These are phyloP conservation scores for Chondrostereum purpureum DNA, from an alignment of 1,284 basidiomycete species.

Conservation along the genomic window DNA sequence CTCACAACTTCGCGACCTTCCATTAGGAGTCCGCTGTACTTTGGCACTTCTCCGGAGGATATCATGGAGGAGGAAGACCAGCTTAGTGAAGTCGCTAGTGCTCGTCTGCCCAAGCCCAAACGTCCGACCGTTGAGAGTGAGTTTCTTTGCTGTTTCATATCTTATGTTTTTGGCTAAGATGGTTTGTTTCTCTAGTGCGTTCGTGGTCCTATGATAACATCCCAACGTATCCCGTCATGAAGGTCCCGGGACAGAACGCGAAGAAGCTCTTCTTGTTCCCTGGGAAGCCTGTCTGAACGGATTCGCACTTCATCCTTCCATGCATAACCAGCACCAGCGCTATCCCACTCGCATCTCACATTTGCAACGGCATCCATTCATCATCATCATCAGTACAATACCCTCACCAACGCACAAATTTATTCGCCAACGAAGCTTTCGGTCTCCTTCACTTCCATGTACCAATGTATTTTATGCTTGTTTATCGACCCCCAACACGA, in stretches of 20 bases:
- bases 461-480: not conserved
- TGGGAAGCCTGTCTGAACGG: not conserved
- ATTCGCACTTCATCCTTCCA: not conserved
- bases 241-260: not conserved
- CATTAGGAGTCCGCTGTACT: not conserved
- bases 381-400: not conserved
- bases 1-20: not conserved
- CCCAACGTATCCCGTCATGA: conserved; percentile 3
- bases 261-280: conserved; percentile 6
- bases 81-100: not conserved
- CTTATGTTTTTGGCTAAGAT: too few species aligned
- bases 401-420: not conserved
- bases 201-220: conserved; percentile 5
- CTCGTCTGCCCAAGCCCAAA: not conserved
- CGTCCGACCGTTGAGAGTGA: conserved; percentile 1
- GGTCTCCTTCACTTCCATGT: not conserved
- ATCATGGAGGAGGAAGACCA: not conserved
- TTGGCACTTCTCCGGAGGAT: not conserved
- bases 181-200: conserved; percentile 1
- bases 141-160: not conserved
- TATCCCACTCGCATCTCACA: too few species aligned
- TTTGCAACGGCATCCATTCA: not conserved
- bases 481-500: too few species aligned
- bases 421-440: not conserved
- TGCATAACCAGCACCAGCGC: too few species aligned